Conservation (phyloP, 306 rosid genomes). For the Pterocarpus santalinus region DNA sequence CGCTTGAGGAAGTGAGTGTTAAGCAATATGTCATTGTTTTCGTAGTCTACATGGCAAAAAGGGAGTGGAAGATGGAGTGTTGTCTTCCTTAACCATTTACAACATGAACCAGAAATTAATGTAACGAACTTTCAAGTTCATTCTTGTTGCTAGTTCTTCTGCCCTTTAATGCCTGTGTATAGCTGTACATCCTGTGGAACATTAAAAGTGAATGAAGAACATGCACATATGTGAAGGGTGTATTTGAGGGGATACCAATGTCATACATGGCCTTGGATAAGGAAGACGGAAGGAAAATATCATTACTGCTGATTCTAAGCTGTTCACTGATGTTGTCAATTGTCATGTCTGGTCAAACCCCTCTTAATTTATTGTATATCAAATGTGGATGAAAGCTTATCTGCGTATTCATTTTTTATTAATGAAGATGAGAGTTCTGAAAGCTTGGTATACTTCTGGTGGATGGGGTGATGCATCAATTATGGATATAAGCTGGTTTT, state of each 20-base stretch:
- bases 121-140: background rate
- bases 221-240: no score
- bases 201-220: no score
- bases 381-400: no score
- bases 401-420: background rate
- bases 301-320: no score
- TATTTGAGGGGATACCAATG: no score
- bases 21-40: conserved; percentile 4
- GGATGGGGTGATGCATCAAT: background rate
- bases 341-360: no score
- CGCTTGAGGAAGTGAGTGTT: conserved; percentile 20
- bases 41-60: background rate
- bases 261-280: no score
- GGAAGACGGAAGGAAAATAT: no score
- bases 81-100: background rate
- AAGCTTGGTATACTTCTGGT: background rate
- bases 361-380: no score
- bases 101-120: background rate
- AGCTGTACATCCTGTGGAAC: no score
- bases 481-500: background rate
- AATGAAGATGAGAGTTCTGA: background rate
- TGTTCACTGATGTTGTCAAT: no score
- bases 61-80: background rate
- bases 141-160: background rate
- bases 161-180: no score